Percentiles rank a stretch among this genome's conserved stretches.
Evolutionary conservation across 2,329 filamentous ascomycete species (phyloP).

Genomic region (Aureobasidium leucospermi): DNA sequence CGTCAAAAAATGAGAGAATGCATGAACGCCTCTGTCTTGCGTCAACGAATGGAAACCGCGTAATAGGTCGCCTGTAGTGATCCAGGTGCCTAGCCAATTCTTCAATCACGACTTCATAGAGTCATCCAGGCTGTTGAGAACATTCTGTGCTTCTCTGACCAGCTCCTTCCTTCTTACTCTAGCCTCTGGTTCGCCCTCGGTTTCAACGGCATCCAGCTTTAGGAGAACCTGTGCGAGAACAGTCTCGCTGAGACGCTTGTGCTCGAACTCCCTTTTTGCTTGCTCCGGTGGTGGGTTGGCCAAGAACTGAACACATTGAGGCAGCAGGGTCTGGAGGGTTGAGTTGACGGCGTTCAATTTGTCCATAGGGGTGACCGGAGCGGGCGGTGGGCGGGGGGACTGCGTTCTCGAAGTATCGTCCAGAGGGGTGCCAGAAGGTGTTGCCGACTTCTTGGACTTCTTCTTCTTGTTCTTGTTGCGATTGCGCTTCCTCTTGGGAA

Average conservation of each 20-base stretch:
- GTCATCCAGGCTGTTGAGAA: conserved; percentile 59
- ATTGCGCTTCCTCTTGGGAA: conserved; percentile 33
- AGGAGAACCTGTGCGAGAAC: conserved; percentile 68
- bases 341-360: conserved; percentile 60
- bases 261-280: conserved; percentile 65
- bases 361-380: conserved; percentile 43
- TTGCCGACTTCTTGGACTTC: conserved; percentile 32
- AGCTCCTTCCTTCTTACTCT: conserved; percentile 61
- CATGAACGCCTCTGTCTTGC: too few relatives aligned
- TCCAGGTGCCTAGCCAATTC: background rate
- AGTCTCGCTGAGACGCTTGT: conserved; percentile 67
- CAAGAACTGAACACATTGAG: conserved; percentile 56
- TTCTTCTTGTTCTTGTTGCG: conserved; percentile 39
- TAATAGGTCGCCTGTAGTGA: too few relatives aligned
- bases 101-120: conserved; percentile 12
- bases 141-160: conserved; percentile 62
- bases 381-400: conserved; percentile 32
- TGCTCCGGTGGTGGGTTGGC: conserved; percentile 55
- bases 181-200: conserved; percentile 59
- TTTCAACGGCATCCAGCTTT: conserved; percentile 70
- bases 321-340: conserved; percentile 59
- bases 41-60: too few relatives aligned
- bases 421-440: conserved; percentile 30
- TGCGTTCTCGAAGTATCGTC: conserved; percentile 27
- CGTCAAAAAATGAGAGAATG: too few relatives aligned